Evolutionary conservation across 192 early-diverging fungal species (phyloP).

Genomic region (Backusella circina): DNA sequence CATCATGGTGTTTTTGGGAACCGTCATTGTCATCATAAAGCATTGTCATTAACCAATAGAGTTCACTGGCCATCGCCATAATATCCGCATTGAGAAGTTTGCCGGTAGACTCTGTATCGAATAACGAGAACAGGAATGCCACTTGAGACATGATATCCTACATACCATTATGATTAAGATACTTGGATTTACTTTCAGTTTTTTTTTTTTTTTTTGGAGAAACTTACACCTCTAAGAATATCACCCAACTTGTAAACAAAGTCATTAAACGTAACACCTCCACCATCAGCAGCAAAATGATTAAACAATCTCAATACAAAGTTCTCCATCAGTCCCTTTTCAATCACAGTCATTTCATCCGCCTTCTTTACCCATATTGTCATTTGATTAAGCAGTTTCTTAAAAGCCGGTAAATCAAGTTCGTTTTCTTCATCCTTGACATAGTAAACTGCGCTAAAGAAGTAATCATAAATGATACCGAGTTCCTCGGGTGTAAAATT

Average conservation of each 20-base stretch:
- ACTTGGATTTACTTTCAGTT: too few relatives aligned
- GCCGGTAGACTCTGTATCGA: slow-evolving; percentile 64
- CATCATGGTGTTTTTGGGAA: neutral
- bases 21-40: neutral
- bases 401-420: slow-evolving; percentile 57
- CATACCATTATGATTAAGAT: slow-evolving; percentile 12
- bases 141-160: slow-evolving; percentile 72
- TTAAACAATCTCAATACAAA: slow-evolving; percentile 24
- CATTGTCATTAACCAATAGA: slow-evolving; percentile 68
- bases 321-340: neutral
- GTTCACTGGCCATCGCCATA: slow-evolving; percentile 75
- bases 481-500: slow-evolving; percentile 73
- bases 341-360: neutral
- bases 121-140: slow-evolving; percentile 79
- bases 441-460: slow-evolving; percentile 66
- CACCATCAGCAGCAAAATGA: slow-evolving; percentile 13
- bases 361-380: slow-evolving; percentile 42
- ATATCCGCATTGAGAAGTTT: slow-evolving; percentile 74
- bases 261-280: slow-evolving; percentile 53
- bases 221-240: slow-evolving; percentile 35
- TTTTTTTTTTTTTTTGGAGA: neutral
- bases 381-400: slow-evolving; percentile 55
- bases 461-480: slow-evolving; percentile 73
- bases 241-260: slow-evolving; percentile 71
- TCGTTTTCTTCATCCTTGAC: slow-evolving; percentile 8